These are phyloP conservation scores for Leccinum broughii DNA, from an alignment of 768 basidiomycete genomes.

Conservation along the genomic window DNA sequence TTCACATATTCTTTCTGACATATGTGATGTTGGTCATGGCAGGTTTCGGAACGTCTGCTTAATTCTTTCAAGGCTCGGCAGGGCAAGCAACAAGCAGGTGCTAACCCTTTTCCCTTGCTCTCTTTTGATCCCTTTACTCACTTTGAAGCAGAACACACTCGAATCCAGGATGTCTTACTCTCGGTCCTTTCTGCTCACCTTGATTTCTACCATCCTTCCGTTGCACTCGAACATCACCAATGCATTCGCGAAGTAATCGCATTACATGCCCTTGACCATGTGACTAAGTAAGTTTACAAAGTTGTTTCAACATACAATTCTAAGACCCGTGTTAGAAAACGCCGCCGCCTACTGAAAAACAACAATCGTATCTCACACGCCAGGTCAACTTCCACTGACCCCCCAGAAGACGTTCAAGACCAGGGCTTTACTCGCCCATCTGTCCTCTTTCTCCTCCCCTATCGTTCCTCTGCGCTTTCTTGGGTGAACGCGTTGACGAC, in stretches of 20 bases:
- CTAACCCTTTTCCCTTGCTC: background rate
- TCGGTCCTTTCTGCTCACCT: conserved; percentile 63
- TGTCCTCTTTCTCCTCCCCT: conserved; percentile 87
- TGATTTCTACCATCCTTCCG: conserved; percentile 75
- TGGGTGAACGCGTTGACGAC: conserved; percentile 82
- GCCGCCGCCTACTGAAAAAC: conserved; percentile 86
- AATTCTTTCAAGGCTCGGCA: conserved; percentile 56
- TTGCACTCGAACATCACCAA: conserved; percentile 64
- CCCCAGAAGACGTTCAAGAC: conserved; percentile 81
- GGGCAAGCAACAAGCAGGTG: conserved; percentile 55
- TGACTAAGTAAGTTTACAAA: conserved; percentile 63
- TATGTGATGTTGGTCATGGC: background rate
- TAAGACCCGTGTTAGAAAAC: conserved; percentile 60
- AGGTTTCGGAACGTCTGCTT: conserved; percentile 62
- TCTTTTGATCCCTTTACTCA: conserved; percentile 5
- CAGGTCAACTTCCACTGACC: conserved; percentile 53
- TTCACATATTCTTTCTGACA: background rate
- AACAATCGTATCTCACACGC: conserved; percentile 87
- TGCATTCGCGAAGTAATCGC: conserved; percentile 66
- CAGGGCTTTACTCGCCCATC: conserved; percentile 98
- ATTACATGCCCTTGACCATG: conserved; percentile 85
- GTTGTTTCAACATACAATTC: background rate
- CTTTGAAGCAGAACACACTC: conserved; percentile 42
- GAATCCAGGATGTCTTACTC: conserved; percentile 68
- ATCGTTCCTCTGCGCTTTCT: conserved; percentile 82